Percentiles rank a stretch among this genome's conserved stretches.
These are phyloP conservation scores for Talinum fruticosum DNA, from an alignment of 148 eudicot genomes.

Conservation along the genomic window DNA sequence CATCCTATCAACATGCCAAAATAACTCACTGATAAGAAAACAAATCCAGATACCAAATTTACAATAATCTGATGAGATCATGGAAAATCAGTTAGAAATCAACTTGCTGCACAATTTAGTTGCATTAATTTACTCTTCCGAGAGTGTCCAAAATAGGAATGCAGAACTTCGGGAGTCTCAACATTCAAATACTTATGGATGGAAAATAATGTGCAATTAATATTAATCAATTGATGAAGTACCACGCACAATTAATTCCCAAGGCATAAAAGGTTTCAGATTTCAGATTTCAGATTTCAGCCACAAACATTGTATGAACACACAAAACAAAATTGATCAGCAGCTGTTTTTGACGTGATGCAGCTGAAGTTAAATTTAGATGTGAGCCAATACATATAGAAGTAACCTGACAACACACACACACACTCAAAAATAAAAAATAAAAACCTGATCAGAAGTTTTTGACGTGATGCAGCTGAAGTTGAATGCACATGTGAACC, in stretches of 20 bases:
- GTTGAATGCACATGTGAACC: neutral
- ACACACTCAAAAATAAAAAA: neutral
- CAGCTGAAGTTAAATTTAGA: too few species aligned
- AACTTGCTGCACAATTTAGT: neutral
- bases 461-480: neutral
- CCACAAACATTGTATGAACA: neutral
- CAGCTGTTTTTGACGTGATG: too few species aligned
- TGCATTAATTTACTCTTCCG: neutral
- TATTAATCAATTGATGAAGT: neutral
- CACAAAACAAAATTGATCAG: too few species aligned
- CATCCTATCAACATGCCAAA: slow-evolving; percentile 55
- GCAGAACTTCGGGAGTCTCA: neutral
- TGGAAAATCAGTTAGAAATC: too few species aligned
- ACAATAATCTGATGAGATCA: too few species aligned
- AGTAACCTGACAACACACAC: too few species aligned
- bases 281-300: too few species aligned
- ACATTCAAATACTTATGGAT: neutral
- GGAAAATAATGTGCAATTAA: neutral
- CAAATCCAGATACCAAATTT: neutral
- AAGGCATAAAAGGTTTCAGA: neutral
- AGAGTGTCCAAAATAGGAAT: neutral
- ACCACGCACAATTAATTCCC: neutral
- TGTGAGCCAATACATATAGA: too few species aligned
- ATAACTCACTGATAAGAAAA: neutral
- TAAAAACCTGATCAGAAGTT: neutral